phyloP scores from a whole-genome alignment of 1,284 basidiomycete species.

The Pascua sp. region DNA sequence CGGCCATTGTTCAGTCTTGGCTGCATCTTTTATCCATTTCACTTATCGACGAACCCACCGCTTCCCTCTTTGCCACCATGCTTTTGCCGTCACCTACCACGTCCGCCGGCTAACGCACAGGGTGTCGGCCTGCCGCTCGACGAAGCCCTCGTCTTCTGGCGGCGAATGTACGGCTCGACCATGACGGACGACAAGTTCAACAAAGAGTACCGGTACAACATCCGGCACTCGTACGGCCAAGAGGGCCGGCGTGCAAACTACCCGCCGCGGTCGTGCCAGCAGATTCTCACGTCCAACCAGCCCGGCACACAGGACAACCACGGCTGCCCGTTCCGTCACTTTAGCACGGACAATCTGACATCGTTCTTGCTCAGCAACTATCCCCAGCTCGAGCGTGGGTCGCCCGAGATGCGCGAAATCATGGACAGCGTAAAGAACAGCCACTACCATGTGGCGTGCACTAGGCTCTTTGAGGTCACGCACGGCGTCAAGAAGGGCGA shows the following conservation, averaged over 20 bases:
- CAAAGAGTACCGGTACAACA: slow-evolving; percentile 97
- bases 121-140: slow-evolving; percentile 90
- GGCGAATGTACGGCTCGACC: slow-evolving; percentile 68
- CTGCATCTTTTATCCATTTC: too few species aligned
- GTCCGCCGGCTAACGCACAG: slow-evolving; percentile 51
- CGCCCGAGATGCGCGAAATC: slow-evolving; percentile 78
- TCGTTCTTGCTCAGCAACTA: slow-evolving; percentile 73
- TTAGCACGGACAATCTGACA: slow-evolving; percentile 77
- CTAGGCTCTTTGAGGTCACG: slow-evolving; percentile 92
- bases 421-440: slow-evolving; percentile 72
- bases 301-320: slow-evolving; percentile 72
- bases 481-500: slow-evolving; percentile 89
- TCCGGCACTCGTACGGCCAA: slow-evolving; percentile 90
- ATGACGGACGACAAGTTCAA: slow-evolving; percentile 94
- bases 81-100: too few species aligned
- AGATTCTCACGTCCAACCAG: slow-evolving; percentile 75
- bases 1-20: too few species aligned
- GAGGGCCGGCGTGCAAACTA: slow-evolving; percentile 95
- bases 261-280: slow-evolving; percentile 88
- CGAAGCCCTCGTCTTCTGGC: slow-evolving; percentile 92
- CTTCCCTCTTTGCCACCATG: neutral
- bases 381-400: slow-evolving; percentile 56
- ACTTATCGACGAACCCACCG: too few species aligned
- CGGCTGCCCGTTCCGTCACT: slow-evolving; percentile 95
- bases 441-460: slow-evolving; percentile 96